Evolutionary conservation across 345 rosid species (phyloP), one percentile per base, ranked within the genome.

Genomic region (Populus simonii): DNA sequence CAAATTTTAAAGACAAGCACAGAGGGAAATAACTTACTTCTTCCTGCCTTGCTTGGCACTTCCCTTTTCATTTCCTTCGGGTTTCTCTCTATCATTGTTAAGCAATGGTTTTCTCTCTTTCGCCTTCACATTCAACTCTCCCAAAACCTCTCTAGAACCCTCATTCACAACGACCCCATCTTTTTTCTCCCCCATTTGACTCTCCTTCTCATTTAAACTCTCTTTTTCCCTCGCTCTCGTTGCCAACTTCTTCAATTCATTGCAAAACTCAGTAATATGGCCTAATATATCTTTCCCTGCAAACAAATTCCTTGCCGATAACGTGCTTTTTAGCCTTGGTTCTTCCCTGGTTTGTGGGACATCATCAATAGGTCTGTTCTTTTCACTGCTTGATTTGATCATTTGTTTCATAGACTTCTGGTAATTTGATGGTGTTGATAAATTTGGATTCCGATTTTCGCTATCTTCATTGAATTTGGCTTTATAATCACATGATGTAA

Each of bases 201-300:
- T 83, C 71, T 79, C 84, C 79, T 73, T 82, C 79, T 69, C 76
- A 51, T 80, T 71, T 65, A 47, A 22, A 65, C 81, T 88, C 39
- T 80, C 89, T 77, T 87, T 88, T 82, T 89, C 97, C 82, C 85
- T 91, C 4, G 87, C 86, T 73, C 93, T 88, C 9, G 85, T 84
- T 0, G 98, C 93, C 81, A 96, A 73, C 79, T 88, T 92, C 97
- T 92, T 92, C 82, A 93, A 68, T 75, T 91, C 97, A 51, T 83
- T 87, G 83, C 97, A 94, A 61, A 96, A 93, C 49, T 93, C 98
- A 1, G 91, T 85, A 73, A 96, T 90, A 76, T 93, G 99, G 10
- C 82, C 82, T 2, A 96, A 76, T 78, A 93, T 89, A 74, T 92
- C 96, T 79, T 82, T 90, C n/a, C 98, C 96, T 0, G 88, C 91